Conservation (phyloP, 306 rosid species). For the Lagenaria siceraria region DNA sequence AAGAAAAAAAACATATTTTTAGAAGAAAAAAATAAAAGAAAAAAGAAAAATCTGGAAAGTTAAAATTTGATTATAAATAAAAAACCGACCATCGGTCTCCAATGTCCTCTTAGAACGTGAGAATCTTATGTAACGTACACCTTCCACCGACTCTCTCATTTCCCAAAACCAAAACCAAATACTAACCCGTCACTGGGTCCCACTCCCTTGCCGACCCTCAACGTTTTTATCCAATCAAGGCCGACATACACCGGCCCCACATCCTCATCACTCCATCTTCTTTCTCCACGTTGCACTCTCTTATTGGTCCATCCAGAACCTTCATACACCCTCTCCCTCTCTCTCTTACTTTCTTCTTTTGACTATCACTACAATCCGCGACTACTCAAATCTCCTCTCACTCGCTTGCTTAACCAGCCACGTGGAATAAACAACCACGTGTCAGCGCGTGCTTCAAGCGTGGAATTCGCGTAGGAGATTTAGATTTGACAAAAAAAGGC, state of each 20-base stretch:
- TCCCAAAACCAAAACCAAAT: neutral
- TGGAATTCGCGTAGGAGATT: neutral
- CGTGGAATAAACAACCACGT: neutral
- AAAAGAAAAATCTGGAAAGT: neutral
- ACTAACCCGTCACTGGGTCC: neutral
- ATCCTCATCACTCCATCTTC: conserved; percentile 1
- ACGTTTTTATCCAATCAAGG: neutral
- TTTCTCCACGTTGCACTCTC: conserved; percentile 12
- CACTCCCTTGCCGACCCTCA: conserved; percentile 17
- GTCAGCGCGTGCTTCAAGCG: neutral
- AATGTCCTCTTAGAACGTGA: neutral
- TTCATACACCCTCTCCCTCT: conserved; percentile 1
- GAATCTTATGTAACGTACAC: neutral
- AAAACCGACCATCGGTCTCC: conserved; percentile 2
- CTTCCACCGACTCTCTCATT: neutral
- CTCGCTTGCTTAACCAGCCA: neutral
- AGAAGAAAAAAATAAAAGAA: too few species aligned
- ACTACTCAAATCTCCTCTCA: neutral
- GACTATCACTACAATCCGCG: neutral
- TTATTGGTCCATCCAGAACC: conserved; percentile 12
- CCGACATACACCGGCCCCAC: conserved; percentile 36
- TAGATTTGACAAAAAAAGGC: neutral
- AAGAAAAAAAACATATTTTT: neutral
- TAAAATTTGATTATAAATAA: neutral
- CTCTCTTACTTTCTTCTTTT: conserved; percentile 3